phyloP scores from a whole-genome alignment of 1,139 yeast genomes.

The Yamadazyma sp. region DNA sequence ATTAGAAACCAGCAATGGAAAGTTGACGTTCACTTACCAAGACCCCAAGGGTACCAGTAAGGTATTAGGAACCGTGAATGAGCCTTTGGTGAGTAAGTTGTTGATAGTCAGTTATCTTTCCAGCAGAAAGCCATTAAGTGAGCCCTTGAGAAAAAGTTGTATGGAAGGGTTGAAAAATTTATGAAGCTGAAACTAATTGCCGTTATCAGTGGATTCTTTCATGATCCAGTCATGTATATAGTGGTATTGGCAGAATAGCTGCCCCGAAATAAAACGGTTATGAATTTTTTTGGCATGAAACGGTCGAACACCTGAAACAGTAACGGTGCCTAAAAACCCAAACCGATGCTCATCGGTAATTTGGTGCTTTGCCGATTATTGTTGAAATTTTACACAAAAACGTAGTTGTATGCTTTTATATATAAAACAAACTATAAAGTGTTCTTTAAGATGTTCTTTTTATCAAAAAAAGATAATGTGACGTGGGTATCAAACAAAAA shows the following conservation, averaged over 20 bases:
- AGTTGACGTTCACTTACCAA: conserved; percentile 44
- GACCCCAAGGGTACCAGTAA: conserved; percentile 30
- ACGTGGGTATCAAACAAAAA: conserved; percentile 5
- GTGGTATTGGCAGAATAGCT: neutral
- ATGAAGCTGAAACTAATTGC: too few relatives aligned
- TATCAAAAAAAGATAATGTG: conserved; percentile 5
- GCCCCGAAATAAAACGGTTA: neutral
- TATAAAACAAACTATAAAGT: neutral
- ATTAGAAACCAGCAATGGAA: conserved; percentile 46
- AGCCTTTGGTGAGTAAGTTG: conserved; percentile 52
- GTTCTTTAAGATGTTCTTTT: conserved; percentile 1
- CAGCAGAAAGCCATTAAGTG: conserved; percentile 60
- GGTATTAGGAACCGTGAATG: conserved; percentile 47
- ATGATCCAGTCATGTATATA: neutral
- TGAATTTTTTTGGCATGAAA: too few relatives aligned
- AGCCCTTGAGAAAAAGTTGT: conserved; percentile 36
- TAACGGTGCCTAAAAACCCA: neutral
- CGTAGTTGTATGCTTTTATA: neutral
- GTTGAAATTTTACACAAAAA: too few relatives aligned
- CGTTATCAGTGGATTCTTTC: too few relatives aligned
- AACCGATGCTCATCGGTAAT: neutral
- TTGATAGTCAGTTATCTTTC: conserved; percentile 62
- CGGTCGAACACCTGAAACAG: neutral
- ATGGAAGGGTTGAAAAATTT: conserved; percentile 24
- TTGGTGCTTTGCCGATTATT: too few relatives aligned